Conservation (phyloP, 257 asterid species). For the Leonotis leonurus region DNA sequence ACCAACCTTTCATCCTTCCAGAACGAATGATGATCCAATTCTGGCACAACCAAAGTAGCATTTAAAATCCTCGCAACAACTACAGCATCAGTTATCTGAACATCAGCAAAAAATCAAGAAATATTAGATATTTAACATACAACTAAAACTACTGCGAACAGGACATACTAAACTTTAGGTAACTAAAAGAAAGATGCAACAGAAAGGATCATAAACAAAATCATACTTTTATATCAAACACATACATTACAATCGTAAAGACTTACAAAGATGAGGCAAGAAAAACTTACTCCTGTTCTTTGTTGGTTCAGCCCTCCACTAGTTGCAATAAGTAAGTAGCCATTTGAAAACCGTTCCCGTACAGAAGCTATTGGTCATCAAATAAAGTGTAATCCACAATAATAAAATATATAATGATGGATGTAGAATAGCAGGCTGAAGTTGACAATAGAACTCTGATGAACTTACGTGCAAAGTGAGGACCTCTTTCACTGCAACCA, state of each 20-base stretch:
- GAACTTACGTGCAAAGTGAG: constrained; percentile 59
- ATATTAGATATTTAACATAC: constrained; percentile 13
- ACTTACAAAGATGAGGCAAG: constrained; percentile 4
- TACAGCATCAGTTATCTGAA: constrained; percentile 97
- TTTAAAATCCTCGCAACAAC: constrained; percentile 93
- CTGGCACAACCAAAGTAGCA: constrained; percentile 94
- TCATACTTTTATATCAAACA: constrained; percentile 4
- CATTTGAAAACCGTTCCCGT: constrained; percentile 68
- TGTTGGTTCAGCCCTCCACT: constrained; percentile 99
- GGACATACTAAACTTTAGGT: constrained; percentile 3
- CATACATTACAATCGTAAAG: background rate
- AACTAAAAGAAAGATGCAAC: background rate
- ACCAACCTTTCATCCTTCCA: constrained; percentile 97
- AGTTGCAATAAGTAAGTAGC: constrained; percentile 93
- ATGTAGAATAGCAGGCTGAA: constrained; percentile 11
- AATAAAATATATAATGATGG: background rate
- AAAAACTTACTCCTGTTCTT: constrained; percentile 85
- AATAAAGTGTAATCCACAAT: constrained; percentile 14
- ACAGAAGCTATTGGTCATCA: constrained; percentile 60
- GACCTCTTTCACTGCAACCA: constrained; percentile 86
- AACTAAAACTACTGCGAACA: constrained; percentile 10
- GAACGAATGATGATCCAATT: constrained; percentile 88
- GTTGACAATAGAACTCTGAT: constrained; percentile 10
- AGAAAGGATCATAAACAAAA: background rate
- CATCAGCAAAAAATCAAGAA: constrained; percentile 17